These are phyloP conservation scores for Filosporella fistucella DNA, from an alignment of 495 filamentous ascomycete genomes.

Conservation along the genomic window DNA sequence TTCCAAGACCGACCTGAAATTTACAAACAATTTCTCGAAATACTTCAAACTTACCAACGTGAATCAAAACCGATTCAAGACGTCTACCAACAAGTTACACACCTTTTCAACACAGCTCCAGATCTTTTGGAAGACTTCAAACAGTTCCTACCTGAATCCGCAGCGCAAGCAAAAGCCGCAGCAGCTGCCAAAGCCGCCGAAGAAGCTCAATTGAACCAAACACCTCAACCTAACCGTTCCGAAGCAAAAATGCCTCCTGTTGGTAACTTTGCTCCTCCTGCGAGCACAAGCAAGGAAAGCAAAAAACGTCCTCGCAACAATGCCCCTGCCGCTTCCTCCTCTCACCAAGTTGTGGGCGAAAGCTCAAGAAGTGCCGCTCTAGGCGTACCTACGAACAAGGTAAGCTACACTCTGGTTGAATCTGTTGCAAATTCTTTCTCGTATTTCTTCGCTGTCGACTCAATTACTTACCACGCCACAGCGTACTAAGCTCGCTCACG, in stretches of 20 bases:
- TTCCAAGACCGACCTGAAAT: slow-evolving; percentile 94
- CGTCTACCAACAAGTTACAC: slow-evolving; percentile 96
- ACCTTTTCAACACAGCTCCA: slow-evolving; percentile 87
- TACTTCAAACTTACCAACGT: slow-evolving; percentile 96
- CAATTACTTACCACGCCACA: slow-evolving; percentile 1
- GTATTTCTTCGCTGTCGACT: neutral
- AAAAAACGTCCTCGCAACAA: slow-evolving; percentile 63
- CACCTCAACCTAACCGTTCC: slow-evolving; percentile 39
- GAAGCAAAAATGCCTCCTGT: slow-evolving; percentile 81
- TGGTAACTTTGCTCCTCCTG: slow-evolving; percentile 84
- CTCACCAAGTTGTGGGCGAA: slow-evolving; percentile 6
- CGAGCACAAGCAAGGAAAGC: slow-evolving; percentile 71
- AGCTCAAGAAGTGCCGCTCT: slow-evolving; percentile 7
- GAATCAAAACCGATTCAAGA: slow-evolving; percentile 98
- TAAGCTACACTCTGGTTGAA: slow-evolving; percentile 6
- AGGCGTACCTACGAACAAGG: slow-evolving; percentile 37
- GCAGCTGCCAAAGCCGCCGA: slow-evolving; percentile 65
- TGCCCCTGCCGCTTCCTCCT: neutral
- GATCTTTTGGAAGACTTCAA: slow-evolving; percentile 98
- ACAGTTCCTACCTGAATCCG: slow-evolving; percentile 96
- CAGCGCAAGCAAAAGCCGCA: slow-evolving; percentile 77
- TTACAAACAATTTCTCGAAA: slow-evolving; percentile 99
- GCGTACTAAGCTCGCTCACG: slow-evolving; percentile 60
- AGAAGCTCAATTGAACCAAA: slow-evolving; percentile 36
- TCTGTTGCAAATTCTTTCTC: neutral